These are phyloP conservation scores for Dalechampia spathulata DNA, from an alignment of 441 rosid genomes.

Conservation along the genomic window DNA sequence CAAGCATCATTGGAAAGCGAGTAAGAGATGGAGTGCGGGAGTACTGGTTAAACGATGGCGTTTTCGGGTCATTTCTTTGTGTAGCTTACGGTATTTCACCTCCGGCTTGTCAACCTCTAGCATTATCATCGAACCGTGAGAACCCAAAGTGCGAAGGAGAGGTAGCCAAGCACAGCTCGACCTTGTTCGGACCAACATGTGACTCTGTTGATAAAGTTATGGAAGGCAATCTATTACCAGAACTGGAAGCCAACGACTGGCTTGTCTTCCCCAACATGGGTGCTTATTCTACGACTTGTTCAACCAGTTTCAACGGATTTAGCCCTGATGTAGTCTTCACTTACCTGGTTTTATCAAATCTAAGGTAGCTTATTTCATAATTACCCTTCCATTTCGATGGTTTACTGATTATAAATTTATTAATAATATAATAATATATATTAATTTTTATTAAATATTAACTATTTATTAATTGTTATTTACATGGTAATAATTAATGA, in stretches of 20 bases:
- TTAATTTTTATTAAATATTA: too few relatives aligned
- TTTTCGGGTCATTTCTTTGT: slow-evolving; percentile 26
- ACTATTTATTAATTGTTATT: too few relatives aligned
- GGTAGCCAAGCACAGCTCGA: slow-evolving; percentile 9
- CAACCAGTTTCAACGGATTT: slow-evolving; percentile 30
- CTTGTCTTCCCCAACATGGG: slow-evolving; percentile 34
- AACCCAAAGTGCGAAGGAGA: slow-evolving; percentile 22
- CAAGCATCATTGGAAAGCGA: slow-evolving; percentile 29
- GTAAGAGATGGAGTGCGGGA: slow-evolving; percentile 22
- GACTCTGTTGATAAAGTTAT: slow-evolving; percentile 23
- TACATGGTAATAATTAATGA: too few relatives aligned
- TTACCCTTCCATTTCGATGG: too few relatives aligned
- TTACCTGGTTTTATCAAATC: too few relatives aligned
- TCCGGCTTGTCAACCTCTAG: slow-evolving; percentile 20
- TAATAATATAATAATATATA: too few relatives aligned
- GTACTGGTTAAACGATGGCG: slow-evolving; percentile 9
- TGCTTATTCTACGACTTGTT: slow-evolving; percentile 28
- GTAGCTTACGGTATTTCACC: slow-evolving; percentile 18
- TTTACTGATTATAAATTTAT: too few relatives aligned
- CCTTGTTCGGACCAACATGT: slow-evolving; percentile 35
- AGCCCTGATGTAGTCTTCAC: neutral
- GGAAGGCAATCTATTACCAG: slow-evolving; percentile 24
- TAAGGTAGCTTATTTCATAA: too few relatives aligned
- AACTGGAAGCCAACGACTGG: slow-evolving; percentile 29
- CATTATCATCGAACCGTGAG: slow-evolving; percentile 13